A percentile compares a stretch with the other conserved stretches of the same genome.
These are phyloP conservation scores for Schwanniomyces yamadae DNA, from an alignment of 805 yeast species.

Conservation along the genomic window DNA sequence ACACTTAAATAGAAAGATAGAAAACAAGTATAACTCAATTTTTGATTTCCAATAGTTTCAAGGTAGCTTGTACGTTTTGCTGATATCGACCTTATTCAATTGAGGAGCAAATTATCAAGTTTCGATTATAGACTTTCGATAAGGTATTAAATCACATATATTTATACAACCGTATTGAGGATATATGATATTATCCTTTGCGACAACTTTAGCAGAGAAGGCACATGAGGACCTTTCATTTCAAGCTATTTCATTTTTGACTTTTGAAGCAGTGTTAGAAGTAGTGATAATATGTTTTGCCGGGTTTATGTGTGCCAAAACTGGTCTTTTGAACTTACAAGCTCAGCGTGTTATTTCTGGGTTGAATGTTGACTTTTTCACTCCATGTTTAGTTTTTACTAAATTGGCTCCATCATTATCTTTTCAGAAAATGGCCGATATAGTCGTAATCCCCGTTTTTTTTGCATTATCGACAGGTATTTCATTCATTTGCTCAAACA, in stretches of 20 bases:
- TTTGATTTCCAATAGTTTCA: too few species aligned
- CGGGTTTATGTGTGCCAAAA: slow-evolving; percentile 81
- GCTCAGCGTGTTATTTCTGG: slow-evolving; percentile 78
- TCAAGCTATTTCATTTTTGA: slow-evolving; percentile 56
- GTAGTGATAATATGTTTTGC: slow-evolving; percentile 83
- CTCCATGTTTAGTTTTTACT: slow-evolving; percentile 91
- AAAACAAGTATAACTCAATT: too few species aligned
- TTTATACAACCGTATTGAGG: too few species aligned
- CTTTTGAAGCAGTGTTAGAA: slow-evolving; percentile 89
- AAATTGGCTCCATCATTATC: slow-evolving; percentile 71
- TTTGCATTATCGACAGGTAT: slow-evolving; percentile 81
- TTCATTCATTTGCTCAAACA: slow-evolving; percentile 60
- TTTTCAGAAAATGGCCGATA: slow-evolving; percentile 72
- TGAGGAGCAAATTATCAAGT: too few species aligned
- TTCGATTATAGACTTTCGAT: too few species aligned
- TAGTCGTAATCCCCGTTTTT: slow-evolving; percentile 80
- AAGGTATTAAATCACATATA: too few species aligned
- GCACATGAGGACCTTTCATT: slow-evolving; percentile 29
- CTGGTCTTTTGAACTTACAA: slow-evolving; percentile 63
- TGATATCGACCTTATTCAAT: too few species aligned
- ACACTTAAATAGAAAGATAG: too few species aligned
- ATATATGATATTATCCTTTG: slow-evolving; percentile 1
- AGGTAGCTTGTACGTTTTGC: too few species aligned
- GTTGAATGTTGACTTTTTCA: slow-evolving; percentile 86
- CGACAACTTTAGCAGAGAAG: not conserved